Conservation (phyloP, 768 basidiomycete species). For the Auricularia cornea region DNA sequence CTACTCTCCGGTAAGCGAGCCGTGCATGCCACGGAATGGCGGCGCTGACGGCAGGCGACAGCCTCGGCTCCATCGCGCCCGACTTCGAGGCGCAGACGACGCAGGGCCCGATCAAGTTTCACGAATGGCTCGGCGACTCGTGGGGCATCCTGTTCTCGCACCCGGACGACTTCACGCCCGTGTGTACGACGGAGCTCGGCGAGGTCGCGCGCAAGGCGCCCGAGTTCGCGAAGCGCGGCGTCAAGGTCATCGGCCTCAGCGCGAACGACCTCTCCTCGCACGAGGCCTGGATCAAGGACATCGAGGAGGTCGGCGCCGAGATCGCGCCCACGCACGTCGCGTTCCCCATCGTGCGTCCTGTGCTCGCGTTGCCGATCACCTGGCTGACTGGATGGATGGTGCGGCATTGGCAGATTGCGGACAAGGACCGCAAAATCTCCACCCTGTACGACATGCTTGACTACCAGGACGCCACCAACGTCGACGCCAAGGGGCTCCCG, state of each 20-base stretch:
- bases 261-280: conserved; percentile 86
- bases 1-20: background rate
- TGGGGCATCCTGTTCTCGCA: conserved; percentile 90
- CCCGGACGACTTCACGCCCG: conserved; percentile 87
- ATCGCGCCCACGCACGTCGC: conserved; percentile 62
- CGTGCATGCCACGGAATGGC: background rate
- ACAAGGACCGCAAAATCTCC: conserved; percentile 77
- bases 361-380: too few relatives aligned
- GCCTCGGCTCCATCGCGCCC: conserved; percentile 83
- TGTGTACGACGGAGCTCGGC: conserved; percentile 95
- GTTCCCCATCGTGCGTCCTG: conserved; percentile 80
- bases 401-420: conserved; percentile 64
- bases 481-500: conserved; percentile 78
- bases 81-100: conserved; percentile 91
- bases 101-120: conserved; percentile 63
- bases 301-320: conserved; percentile 70
- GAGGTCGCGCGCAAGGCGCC: conserved; percentile 82
- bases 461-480: conserved; percentile 87
- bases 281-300: conserved; percentile 81
- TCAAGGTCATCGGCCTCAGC: conserved; percentile 90
- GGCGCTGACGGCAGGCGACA: background rate
- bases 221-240: conserved; percentile 80
- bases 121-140: conserved; percentile 74
- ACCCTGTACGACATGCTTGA: conserved; percentile 94
- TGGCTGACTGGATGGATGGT: too few relatives aligned